Base-by-base conservation (phyloP, 805 yeast genomes). In the Peterozyma toletana region DNA sequence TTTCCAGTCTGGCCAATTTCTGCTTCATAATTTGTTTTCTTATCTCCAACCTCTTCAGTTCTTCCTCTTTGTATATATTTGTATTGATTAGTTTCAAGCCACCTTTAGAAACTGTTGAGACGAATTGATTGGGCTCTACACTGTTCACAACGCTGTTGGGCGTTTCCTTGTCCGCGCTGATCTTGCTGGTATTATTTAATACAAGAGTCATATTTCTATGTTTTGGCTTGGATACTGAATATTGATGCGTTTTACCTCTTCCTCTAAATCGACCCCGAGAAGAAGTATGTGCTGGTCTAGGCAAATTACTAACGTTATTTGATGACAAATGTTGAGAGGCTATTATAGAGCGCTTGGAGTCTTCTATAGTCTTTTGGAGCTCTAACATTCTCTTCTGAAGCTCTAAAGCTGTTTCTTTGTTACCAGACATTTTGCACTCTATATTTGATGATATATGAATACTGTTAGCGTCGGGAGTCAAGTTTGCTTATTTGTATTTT, bases 11-110 rank as follows among this genome's bases (percentile, higher is more conserved):
- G 31, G 41, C 47, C 2, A 33, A 31, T 18, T 49, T 54, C 14
- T 54, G 52, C 29, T 50, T 55, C 9, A 39, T 30, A 18, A 56
- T 39, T 29, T 58, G 55, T 30, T 52, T 40, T n/a, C 48, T 42
- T 30, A 53, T 48, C 42, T 54, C 55, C 46, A 35, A 50, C 31
- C n/a, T 49, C 43, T 36, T 50, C 38, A 47, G 49, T 51, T 46
- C 47, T 14, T 67, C 66, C 33, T 63, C 50, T 18, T 66, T 63
- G 45, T 63, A 68, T 1, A 67, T 48, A 6, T 53, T 56, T 33
- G 63, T 57, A 44, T 62, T 70, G 2, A 69, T 67, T n/a, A 71
- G 51, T 13, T 67, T 56, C 59, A 63, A 55, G 4, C 72, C 70
- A 29, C 66, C 62, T 33, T 58, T 53, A 1, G 68, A 60, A 16